These are phyloP conservation scores for Galerina marginata DNA, from an alignment of 768 basidiomycete species.

Conservation along the genomic window DNA sequence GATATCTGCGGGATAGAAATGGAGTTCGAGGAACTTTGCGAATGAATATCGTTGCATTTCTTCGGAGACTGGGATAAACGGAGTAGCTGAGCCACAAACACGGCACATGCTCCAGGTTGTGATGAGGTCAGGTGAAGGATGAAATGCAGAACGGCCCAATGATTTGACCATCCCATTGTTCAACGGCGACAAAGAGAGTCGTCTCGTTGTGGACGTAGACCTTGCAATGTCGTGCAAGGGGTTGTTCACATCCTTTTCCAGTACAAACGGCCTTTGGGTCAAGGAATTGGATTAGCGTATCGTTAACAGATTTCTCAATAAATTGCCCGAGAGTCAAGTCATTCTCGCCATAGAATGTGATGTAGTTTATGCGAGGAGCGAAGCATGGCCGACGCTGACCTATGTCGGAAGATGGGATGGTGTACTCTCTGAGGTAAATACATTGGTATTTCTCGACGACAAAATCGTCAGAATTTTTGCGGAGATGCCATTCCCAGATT, in stretches of 20 bases:
- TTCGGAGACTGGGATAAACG: constrained; percentile 87
- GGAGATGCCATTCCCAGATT: constrained; percentile 95
- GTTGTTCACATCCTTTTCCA: constrained; percentile 84
- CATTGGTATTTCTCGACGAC: constrained; percentile 93
- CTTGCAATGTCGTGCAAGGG: constrained; percentile 82
- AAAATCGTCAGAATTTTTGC: constrained; percentile 86
- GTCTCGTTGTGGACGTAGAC: constrained; percentile 92
- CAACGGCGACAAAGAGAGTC: constrained; percentile 82
- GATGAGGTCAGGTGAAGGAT: constrained; percentile 73
- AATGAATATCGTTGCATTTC: constrained; percentile 96
- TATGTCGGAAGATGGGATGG: constrained; percentile 74
- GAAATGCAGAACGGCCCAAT: constrained; percentile 58
- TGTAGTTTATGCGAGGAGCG: constrained; percentile 71
- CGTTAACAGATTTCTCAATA: constrained; percentile 79
- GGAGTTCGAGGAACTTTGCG: constrained; percentile 93
- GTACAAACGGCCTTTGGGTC: constrained; percentile 81
- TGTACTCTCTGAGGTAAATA: constrained; percentile 80
- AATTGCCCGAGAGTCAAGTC: constrained; percentile 93
- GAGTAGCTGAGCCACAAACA: constrained; percentile 77
- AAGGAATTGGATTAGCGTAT: constrained; percentile 69
- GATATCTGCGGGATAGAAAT: constrained; percentile 92
- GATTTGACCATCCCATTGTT: constrained; percentile 86
- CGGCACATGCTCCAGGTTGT: constrained; percentile 93
- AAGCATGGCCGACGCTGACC: constrained; percentile 77
- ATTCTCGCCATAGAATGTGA: constrained; percentile 92